phyloP scores from a whole-genome alignment of 805 yeast genomes.

The Starmera caribaea region DNA sequence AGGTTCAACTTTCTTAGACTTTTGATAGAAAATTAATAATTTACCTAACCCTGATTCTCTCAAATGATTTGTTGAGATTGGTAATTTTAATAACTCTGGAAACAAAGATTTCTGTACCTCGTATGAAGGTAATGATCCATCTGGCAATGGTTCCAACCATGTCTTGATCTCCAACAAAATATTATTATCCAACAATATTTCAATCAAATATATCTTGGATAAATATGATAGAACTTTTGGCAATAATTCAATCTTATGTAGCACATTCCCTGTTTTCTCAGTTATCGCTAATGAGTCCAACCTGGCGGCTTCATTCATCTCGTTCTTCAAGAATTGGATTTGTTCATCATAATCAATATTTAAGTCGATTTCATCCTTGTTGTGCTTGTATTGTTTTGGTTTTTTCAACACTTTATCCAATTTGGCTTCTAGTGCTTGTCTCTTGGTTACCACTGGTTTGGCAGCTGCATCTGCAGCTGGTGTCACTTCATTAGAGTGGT shows the following conservation, averaged over 20 bases:
- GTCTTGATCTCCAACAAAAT: slow-evolving; percentile 85
- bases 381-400: slow-evolving; percentile 40
- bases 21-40: slow-evolving; percentile 86
- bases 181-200: slow-evolving; percentile 89
- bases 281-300: slow-evolving; percentile 46
- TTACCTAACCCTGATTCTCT: slow-evolving; percentile 94
- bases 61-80: slow-evolving; percentile 91
- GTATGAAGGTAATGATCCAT: slow-evolving; percentile 95
- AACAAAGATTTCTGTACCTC: slow-evolving; percentile 89
- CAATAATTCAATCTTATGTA: slow-evolving; percentile 63
- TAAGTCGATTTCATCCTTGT: slow-evolving; percentile 83
- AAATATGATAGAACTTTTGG: slow-evolving; percentile 70
- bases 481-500: slow-evolving; percentile 9
- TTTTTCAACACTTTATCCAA: slow-evolving; percentile 70
- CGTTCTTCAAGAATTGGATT: slow-evolving; percentile 70
- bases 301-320: slow-evolving; percentile 84
- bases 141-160: slow-evolving; percentile 98
- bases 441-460: slow-evolving; percentile 2
- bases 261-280: slow-evolving; percentile 37
- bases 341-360: slow-evolving; percentile 93
- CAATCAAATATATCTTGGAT: slow-evolving; percentile 77
- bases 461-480: slow-evolving; percentile 1
- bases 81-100: slow-evolving; percentile 61
- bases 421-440: slow-evolving; percentile 34
- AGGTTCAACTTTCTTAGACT: slow-evolving; percentile 83